phyloP scores from a whole-genome alignment of 768 basidiomycete species.

The Lyophyllum decastes region DNA sequence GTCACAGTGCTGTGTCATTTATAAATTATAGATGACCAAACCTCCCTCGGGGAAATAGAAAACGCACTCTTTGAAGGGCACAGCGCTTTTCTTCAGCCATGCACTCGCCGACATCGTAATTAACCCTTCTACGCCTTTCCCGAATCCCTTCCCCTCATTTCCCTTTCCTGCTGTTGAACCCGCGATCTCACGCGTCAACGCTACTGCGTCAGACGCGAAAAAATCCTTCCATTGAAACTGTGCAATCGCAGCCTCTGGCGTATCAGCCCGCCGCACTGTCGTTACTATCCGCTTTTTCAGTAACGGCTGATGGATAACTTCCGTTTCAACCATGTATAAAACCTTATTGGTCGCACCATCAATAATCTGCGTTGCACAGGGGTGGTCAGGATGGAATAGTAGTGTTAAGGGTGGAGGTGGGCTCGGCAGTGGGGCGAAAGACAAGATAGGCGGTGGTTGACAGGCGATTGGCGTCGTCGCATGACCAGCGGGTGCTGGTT shows the following conservation, averaged over 20 bases:
- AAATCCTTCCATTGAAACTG: constrained; percentile 14
- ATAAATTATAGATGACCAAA: background rate
- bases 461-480: background rate
- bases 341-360: constrained; percentile 8
- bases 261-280: background rate
- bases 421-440: constrained; percentile 1
- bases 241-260: constrained; percentile 2
- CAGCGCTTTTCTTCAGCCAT: constrained; percentile 15
- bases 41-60: background rate
- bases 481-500: background rate
- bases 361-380: constrained; percentile 13
- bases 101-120: constrained; percentile 8
- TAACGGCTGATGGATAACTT: constrained; percentile 1
- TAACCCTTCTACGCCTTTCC: constrained; percentile 1
- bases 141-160: background rate
- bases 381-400: constrained; percentile 14
- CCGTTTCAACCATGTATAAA: constrained; percentile 11
- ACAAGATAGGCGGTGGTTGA: background rate
- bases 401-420: constrained; percentile 1
- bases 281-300: constrained; percentile 12
- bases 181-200: constrained; percentile 5
- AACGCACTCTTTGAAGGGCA: constrained; percentile 17
- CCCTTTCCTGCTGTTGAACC: background rate
- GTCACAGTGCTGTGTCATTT: constrained; percentile 7
- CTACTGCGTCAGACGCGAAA: constrained; percentile 4